Conservation (phyloP, 192 early-diverging fungal species). For the Rhizophlyctis rosea region DNA sequence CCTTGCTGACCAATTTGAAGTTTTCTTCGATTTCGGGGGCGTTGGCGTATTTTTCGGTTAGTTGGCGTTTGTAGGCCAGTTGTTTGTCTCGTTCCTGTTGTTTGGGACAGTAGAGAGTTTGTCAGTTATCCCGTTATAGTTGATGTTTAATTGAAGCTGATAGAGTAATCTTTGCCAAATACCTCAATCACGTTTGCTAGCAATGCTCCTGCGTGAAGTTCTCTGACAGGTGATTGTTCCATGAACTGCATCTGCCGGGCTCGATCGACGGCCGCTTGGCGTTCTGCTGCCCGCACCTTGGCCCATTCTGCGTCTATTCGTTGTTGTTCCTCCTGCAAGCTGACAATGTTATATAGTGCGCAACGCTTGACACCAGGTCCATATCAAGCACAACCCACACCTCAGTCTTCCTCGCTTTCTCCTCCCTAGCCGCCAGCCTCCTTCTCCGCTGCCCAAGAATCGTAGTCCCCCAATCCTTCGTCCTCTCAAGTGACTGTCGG, state of each 20-base stretch:
- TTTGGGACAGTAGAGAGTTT: no score
- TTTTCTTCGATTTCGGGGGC: slow-evolving; percentile 5
- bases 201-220: slow-evolving; percentile 32
- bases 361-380: no score
- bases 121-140: no score
- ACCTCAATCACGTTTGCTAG: slow-evolving; percentile 48
- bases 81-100: slow-evolving; percentile 44
- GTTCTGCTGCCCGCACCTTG: slow-evolving; percentile 24
- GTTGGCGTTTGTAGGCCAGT: slow-evolving; percentile 16
- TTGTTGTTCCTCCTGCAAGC: slow-evolving; percentile 34
- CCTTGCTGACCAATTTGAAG: not conserved
- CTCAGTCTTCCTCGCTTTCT: slow-evolving; percentile 24
- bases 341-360: no score
- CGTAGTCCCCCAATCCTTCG: slow-evolving; percentile 46
- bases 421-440: slow-evolving; percentile 42
- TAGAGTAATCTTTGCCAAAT: no score
- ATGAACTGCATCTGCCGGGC: slow-evolving; percentile 39
- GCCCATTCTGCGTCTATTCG: slow-evolving; percentile 45
- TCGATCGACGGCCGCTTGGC: slow-evolving; percentile 34
- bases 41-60: not conserved
- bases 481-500: slow-evolving; percentile 30
- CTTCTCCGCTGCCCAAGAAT: slow-evolving; percentile 43
- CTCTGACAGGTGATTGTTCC: slow-evolving; percentile 31
- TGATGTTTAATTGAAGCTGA: no score
- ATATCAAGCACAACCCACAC: no score